These are phyloP conservation scores for Ophiostoma quercus DNA, from an alignment of 2,329 filamentous ascomycete species.

Conservation along the genomic window DNA sequence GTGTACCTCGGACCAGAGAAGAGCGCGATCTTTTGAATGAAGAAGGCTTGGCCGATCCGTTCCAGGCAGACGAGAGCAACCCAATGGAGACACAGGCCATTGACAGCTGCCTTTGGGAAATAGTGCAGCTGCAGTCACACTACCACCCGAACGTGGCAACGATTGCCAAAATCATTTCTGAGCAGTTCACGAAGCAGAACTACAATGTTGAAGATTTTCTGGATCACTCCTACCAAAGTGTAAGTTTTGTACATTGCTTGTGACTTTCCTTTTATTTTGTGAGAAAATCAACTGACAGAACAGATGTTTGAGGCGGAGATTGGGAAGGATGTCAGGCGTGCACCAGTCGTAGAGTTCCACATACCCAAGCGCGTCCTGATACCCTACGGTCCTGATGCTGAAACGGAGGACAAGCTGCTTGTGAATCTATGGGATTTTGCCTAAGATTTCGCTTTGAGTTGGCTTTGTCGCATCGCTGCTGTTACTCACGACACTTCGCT, in stretches of 20 bases:
- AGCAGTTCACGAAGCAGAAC: conserved; percentile 93
- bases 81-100: conserved; percentile 83
- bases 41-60: conserved; percentile 64
- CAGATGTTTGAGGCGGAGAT: conserved; percentile 77
- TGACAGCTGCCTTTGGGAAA: conserved; percentile 91
- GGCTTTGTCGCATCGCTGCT: neutral
- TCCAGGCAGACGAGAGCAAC: conserved; percentile 67
- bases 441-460: conserved; percentile 18
- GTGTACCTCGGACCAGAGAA: conserved; percentile 57
- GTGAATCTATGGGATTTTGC: conserved; percentile 59
- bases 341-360: conserved; percentile 85
- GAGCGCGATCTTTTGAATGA: conserved; percentile 51
- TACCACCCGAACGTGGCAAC: conserved; percentile 97
- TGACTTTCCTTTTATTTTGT: no score
- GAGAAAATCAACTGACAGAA: neutral
- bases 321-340: conserved; percentile 74
- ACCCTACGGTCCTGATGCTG: conserved; percentile 45
- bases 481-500: neutral
- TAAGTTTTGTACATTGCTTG: conserved; percentile 39
- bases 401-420: conserved; percentile 49
- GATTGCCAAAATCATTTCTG: conserved; percentile 84
- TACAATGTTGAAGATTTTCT: conserved; percentile 98
- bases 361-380: conserved; percentile 81
- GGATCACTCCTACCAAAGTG: conserved; percentile 83
- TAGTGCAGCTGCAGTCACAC: conserved; percentile 83